A percentile compares a stretch with the other conserved stretches of the same genome.
These are phyloP conservation scores for Circinella minor DNA, from an alignment of 371 early-diverging fungal species.

Conservation along the genomic window DNA sequence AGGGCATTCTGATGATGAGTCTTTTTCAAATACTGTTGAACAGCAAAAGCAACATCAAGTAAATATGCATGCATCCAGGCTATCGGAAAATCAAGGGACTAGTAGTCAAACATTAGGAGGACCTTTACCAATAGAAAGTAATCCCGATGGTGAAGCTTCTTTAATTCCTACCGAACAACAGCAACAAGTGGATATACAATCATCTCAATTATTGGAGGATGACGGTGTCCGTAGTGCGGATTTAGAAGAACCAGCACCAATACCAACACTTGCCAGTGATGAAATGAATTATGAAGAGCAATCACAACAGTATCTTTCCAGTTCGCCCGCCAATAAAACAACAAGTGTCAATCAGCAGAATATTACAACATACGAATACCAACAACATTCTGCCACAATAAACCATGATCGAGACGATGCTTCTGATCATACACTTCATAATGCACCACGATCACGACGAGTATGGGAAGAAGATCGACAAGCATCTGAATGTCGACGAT, in stretches of 20 bases:
- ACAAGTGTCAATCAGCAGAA: not conserved
- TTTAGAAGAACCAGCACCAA: no score
- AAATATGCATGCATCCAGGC: no score
- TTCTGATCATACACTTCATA: slow-evolving; percentile 27
- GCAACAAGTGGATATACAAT: no score
- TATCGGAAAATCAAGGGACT: no score
- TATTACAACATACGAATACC: not conserved
- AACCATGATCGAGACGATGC: slow-evolving; percentile 14
- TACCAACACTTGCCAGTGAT: no score
- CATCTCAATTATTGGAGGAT: no score
- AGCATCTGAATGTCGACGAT: slow-evolving; percentile 68
- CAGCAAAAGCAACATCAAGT: not conserved
- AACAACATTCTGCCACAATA: not conserved
- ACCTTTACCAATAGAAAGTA: no score
- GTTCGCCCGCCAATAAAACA: not conserved
- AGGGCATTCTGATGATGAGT: not conserved
- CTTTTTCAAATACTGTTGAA: not conserved
- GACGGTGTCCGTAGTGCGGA: no score
- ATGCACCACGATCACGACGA: slow-evolving; percentile 15
- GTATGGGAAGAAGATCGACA: slow-evolving; percentile 77
- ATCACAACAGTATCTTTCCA: not conserved
- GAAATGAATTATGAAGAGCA: no score
- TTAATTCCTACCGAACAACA: no score
- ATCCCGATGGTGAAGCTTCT: no score
- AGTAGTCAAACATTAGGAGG: no score